Percentiles rank a stretch among this genome's conserved stretches.
Evolutionary conservation across 2,329 filamentous ascomycete genomes (phyloP).

Genomic region (Fusarium praegraminearum): DNA sequence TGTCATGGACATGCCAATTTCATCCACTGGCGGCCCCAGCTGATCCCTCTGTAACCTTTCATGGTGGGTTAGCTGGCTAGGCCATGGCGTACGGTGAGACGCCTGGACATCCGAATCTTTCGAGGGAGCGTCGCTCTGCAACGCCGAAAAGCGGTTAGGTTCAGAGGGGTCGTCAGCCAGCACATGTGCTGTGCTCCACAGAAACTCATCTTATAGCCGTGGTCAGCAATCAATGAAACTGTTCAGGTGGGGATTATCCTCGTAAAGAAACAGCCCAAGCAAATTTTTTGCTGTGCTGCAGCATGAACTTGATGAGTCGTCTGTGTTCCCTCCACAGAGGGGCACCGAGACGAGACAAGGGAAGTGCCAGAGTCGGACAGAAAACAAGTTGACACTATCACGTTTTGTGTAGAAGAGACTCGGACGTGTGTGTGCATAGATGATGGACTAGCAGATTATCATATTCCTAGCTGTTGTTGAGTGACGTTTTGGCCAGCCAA

Average conservation of each 20-base stretch:
- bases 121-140: slow-evolving; percentile 23
- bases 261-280: slow-evolving; percentile 25
- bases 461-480: not conserved
- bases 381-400: slow-evolving; percentile 20
- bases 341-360: slow-evolving; percentile 26
- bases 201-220: slow-evolving; percentile 23
- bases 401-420: slow-evolving; percentile 14
- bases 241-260: slow-evolving; percentile 35
- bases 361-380: slow-evolving; percentile 18
- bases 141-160: slow-evolving; percentile 1
- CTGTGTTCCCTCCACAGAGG: slow-evolving; percentile 13
- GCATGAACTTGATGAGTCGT: slow-evolving; percentile 19
- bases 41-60: slow-evolving; percentile 34
- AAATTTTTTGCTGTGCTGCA: slow-evolving; percentile 14
- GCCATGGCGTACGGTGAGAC: slow-evolving; percentile 22
- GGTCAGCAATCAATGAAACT: slow-evolving; percentile 42
- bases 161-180: slow-evolving; percentile 2
- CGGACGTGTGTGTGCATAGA: slow-evolving; percentile 12
- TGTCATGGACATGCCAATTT: slow-evolving; percentile 22
- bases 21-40: slow-evolving; percentile 26
- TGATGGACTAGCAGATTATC: slow-evolving; percentile 3
- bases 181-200: slow-evolving; percentile 26
- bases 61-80: slow-evolving; percentile 33
- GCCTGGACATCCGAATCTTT: slow-evolving; percentile 24
- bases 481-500: not conserved